Evolutionary conservation across 2,329 filamentous ascomycete species (phyloP).

Genomic region (Tympanopsis confertula): DNA sequence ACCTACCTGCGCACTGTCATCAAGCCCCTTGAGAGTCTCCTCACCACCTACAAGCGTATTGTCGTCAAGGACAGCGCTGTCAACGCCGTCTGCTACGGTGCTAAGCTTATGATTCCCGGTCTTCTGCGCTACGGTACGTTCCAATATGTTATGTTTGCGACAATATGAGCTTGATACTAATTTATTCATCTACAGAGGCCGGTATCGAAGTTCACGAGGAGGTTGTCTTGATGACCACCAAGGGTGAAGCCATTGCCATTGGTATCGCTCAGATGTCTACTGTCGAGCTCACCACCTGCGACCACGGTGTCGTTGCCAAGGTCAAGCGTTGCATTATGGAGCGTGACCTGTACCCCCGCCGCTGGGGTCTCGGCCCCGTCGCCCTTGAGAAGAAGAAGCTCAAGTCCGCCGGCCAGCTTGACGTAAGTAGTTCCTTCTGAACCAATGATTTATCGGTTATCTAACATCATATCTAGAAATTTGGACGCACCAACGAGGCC

Average conservation of each 20-base stretch:
- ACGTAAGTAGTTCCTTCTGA: constrained; percentile 25
- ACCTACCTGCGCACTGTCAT: constrained; percentile 85
- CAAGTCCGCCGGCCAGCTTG: constrained; percentile 93
- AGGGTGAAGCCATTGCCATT: constrained; percentile 94
- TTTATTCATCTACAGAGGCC: constrained; percentile 42
- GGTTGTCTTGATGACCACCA: constrained; percentile 95
- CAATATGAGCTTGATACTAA: background rate
- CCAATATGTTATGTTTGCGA: background rate
- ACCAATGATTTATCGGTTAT: background rate
- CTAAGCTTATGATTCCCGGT: constrained; percentile 97
- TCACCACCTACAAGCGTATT: constrained; percentile 88
- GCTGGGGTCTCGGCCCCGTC: constrained; percentile 91
- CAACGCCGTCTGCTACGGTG: constrained; percentile 96
- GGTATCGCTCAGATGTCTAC: constrained; percentile 97
- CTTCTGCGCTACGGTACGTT: constrained; percentile 74
- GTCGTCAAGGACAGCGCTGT: constrained; percentile 96
- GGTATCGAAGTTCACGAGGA: constrained; percentile 92
- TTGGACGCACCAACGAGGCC: constrained; percentile 78
- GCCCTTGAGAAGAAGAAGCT: constrained; percentile 99
- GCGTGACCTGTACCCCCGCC: constrained; percentile 87
- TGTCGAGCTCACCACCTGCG: constrained; percentile 90
- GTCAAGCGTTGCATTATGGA: constrained; percentile 99
- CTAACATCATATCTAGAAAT: constrained; percentile 44
- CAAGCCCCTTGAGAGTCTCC: constrained; percentile 78
- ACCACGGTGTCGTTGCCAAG: constrained; percentile 95